phyloP scores from a whole-genome alignment of 78 protist genomes.

The Dictyostelium brefeldianum region DNA sequence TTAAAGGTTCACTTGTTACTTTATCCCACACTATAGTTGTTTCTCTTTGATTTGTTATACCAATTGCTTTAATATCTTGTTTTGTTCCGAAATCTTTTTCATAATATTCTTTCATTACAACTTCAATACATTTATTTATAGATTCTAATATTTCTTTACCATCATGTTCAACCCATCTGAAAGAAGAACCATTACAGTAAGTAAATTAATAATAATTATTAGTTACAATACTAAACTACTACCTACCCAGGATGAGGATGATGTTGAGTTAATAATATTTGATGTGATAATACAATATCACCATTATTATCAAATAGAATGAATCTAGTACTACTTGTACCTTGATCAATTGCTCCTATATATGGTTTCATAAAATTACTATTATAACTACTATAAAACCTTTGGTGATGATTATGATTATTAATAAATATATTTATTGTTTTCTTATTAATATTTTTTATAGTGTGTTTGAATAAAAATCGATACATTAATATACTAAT shows the following conservation, averaged over 20 bases:
- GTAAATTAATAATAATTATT: not conserved
- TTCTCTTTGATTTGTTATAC: constrained; percentile 98
- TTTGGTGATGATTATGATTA: no score
- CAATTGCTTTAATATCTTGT: constrained; percentile 85
- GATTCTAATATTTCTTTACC: constrained; percentile 88
- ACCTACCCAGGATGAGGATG: constrained; percentile 84
- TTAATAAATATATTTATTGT: no score
- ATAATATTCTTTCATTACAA: constrained; percentile 26
- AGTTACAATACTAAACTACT: not conserved
- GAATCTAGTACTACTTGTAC: constrained; percentile 95
- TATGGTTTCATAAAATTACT: constrained; percentile 41
- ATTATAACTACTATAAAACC: not conserved
- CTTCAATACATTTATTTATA: constrained; percentile 57
- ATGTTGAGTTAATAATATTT: constrained; percentile 64
- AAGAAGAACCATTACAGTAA: no score
- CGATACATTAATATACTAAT: no score
- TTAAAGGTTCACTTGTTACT: constrained; percentile 93
- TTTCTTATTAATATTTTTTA: no score
- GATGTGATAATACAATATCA: constrained; percentile 39
- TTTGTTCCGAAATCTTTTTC: not conserved
- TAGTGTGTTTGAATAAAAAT: no score
- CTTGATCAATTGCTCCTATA: constrained; percentile 94
- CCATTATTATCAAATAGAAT: constrained; percentile 86
- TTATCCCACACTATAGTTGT: constrained; percentile 97
- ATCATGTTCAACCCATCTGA: constrained; percentile 96